Conservation (phyloP, 768 basidiomycete genomes). For the Psilocybe cyanescens region DNA sequence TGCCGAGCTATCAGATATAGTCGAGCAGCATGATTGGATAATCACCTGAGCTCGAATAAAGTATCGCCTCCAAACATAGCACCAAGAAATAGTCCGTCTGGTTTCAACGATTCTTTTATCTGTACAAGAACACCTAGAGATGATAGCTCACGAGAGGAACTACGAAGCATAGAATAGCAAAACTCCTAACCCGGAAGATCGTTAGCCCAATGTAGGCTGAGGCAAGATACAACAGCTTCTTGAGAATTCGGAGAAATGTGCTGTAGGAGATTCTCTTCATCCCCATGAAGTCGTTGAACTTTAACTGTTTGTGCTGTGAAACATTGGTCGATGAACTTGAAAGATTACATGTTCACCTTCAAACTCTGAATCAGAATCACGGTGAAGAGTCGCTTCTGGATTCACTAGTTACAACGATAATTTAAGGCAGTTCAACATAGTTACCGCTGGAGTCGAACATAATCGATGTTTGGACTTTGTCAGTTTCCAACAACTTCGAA, state of each 20-base stretch:
- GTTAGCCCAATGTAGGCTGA: conserved; percentile 96
- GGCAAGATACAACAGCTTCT: conserved; percentile 90
- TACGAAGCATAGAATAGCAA: not conserved
- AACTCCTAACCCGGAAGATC: conserved; percentile 81
- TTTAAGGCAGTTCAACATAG: conserved; percentile 19
- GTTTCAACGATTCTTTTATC: conserved; percentile 79
- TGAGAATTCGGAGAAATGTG: conserved; percentile 73
- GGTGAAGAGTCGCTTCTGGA: conserved; percentile 68
- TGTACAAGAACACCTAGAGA: conserved; percentile 79
- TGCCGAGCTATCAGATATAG: not conserved
- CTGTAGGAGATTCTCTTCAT: conserved; percentile 82
- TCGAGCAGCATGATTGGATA: conserved; percentile 2
- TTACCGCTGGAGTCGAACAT: conserved; percentile 91
- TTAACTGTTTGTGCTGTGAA: conserved; percentile 54
- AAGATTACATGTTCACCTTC: conserved; percentile 57
- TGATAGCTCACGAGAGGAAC: not conserved
- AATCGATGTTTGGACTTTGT: conserved; percentile 69
- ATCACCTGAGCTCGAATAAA: conserved; percentile 86
- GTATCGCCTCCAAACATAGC: conserved; percentile 97
- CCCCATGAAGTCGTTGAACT: conserved; percentile 75
- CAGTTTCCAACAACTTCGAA: conserved; percentile 74
- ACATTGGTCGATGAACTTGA: not conserved
- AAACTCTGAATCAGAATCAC: conserved; percentile 81
- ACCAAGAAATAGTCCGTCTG: conserved; percentile 94
- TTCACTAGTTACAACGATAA: conserved; percentile 6